Conservation (phyloP, 768 basidiomycete genomes). For the Gyrodon lividus region DNA sequence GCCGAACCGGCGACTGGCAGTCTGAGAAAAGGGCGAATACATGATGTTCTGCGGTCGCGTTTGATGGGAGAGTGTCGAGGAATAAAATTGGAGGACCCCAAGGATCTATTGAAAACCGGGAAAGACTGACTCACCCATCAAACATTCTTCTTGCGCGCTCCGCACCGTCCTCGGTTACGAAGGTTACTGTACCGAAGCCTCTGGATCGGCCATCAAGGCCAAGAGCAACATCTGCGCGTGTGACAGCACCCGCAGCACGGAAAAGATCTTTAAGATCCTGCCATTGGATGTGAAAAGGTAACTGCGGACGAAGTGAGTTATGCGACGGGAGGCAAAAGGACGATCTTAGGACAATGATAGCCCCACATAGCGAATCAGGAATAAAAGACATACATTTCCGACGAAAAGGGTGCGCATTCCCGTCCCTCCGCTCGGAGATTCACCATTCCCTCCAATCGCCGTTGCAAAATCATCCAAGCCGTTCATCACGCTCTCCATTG, state of each 20-base stretch:
- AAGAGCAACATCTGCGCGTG: conserved; percentile 88
- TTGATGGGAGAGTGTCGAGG: too few species aligned
- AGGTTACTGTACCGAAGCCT: conserved; percentile 92
- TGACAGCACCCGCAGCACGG: conserved; percentile 83
- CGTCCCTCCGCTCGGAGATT: conserved; percentile 28
- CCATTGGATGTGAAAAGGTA: conserved; percentile 95
- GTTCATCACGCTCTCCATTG: conserved; percentile 10
- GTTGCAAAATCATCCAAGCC: conserved; percentile 19
- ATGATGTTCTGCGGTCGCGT: too few species aligned
- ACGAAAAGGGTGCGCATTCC: conserved; percentile 71
- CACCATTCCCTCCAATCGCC: conserved; percentile 14
- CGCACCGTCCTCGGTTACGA: conserved; percentile 80
- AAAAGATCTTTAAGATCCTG: conserved; percentile 98
- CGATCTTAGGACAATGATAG: neutral
- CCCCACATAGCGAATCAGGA: conserved; percentile 3
- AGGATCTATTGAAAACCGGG: neutral
- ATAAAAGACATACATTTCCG: conserved; percentile 67
- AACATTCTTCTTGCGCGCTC: conserved; percentile 84
- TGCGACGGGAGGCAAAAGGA: conserved; percentile 2
- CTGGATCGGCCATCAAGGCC: conserved; percentile 86
- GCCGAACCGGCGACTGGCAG: too few species aligned
- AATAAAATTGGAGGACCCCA: neutral
- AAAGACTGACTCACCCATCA: conserved; percentile 66
- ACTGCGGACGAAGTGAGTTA: conserved; percentile 42
- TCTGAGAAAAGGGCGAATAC: too few species aligned